Conservation (phyloP, 768 basidiomycete species). For the Cytidiella melzeri region DNA sequence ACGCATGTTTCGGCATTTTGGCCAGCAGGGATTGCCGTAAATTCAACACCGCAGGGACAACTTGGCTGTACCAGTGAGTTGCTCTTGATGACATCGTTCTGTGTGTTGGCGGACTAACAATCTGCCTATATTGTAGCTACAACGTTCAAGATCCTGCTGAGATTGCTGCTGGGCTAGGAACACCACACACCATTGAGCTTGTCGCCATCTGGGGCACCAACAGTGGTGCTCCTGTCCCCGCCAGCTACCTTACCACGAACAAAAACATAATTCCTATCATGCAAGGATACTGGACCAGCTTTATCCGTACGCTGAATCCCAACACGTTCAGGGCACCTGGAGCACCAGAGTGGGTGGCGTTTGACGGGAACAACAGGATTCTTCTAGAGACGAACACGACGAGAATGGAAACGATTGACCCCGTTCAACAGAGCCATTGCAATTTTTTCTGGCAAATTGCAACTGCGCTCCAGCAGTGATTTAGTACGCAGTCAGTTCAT, state of each 20-base stretch:
- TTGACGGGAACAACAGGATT: background rate
- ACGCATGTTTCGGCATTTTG: background rate
- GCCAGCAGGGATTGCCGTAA: background rate
- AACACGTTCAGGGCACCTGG: background rate
- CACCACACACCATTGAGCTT: background rate
- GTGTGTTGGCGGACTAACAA: background rate
- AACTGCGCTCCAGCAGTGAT: too few relatives aligned
- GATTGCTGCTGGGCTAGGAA: background rate
- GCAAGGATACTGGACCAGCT: background rate
- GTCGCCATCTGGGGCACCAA: background rate
- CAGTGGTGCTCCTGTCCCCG: too few relatives aligned
- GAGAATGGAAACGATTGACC: background rate
- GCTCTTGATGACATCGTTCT: background rate
- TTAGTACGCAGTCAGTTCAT: too few relatives aligned
- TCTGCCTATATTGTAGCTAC: background rate
- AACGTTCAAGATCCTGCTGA: background rate
- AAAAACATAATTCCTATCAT: background rate
- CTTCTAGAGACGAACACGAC: background rate
- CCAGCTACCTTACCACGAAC: background rate
- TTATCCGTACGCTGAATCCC: background rate
- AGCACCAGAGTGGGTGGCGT: background rate
- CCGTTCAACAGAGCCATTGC: too few relatives aligned
- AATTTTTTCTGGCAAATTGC: too few relatives aligned
- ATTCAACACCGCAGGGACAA: background rate
- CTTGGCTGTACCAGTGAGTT: background rate